Evolutionary conservation across 257 asterid species (phyloP), one percentile per base, ranked within the genome.

Genomic region (Fraxinus pennsylvanica): DNA sequence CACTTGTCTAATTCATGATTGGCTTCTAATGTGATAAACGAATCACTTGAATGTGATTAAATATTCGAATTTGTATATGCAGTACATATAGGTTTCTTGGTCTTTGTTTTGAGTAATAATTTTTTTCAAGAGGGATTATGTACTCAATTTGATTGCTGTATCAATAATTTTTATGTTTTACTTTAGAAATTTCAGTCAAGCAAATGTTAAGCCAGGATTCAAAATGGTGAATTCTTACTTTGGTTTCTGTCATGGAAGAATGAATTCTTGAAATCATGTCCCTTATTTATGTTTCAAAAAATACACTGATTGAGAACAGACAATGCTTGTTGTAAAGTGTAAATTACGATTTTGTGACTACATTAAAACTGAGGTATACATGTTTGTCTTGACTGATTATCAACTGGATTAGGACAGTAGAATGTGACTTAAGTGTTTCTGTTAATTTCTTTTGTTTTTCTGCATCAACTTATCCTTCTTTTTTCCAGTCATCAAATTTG

Each of bases 401-500:
- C 29, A 2, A 21, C 21, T 61, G 68, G 14, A 61, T 61, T 61
- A 22, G 2, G 68, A n/a, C 13, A 22, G 14, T 61, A 61, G 68
- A 32, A 61, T n/a, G 65, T 54, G 27, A 54, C 5, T 15, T 6
- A n/a, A 29, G 32, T 9, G 29, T 59, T 59, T 35, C 63, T 47
- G 67, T 22, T 54, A 1, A 32, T 19, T 59, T n/a, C 10, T 5
- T n/a, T 17, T n/a, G 65, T 14, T 54, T 52, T n/a, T 54, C 65
- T 54, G 10, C 25, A 59, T 43, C 12, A 33, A 45, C 6, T 71
- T 14, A 68, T 22, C n/a, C 15, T 15, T 57, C 27, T 54, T 0
- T 74, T 5, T 21, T 68, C 17, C 22, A 17, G 9, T 74, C 65
- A 14, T 41, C 74, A 73, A 72, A 80, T 65, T 75, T 65, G 41